phyloP scores from a whole-genome alignment of 1,284 basidiomycete species.

The Termitomyces sp. region DNA sequence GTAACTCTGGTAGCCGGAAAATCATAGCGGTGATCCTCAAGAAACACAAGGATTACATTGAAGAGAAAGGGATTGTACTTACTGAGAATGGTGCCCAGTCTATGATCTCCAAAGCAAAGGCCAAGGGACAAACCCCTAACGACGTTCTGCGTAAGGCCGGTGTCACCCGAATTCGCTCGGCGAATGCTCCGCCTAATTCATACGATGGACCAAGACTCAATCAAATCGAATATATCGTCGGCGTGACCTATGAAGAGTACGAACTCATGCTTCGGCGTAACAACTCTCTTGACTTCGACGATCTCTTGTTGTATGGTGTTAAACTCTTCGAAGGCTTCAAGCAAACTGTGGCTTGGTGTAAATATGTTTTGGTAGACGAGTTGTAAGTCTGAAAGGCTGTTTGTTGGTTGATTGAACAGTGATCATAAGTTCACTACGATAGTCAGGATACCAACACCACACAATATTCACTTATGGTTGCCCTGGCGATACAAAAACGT shows the following conservation, averaged over 20 bases:
- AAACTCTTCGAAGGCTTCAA: slow-evolving; percentile 60
- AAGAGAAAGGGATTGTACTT: slow-evolving; percentile 46
- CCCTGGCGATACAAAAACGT: slow-evolving; percentile 56
- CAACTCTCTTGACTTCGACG: slow-evolving; percentile 88
- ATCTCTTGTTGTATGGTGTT: slow-evolving; percentile 77
- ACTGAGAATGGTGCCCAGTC: slow-evolving; percentile 59
- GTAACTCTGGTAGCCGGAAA: slow-evolving; percentile 54
- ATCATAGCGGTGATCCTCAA: slow-evolving; percentile 63
- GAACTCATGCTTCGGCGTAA: slow-evolving; percentile 55
- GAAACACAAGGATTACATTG: slow-evolving; percentile 45
- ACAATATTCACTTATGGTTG: slow-evolving; percentile 81
- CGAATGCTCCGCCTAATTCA: slow-evolving; percentile 4
- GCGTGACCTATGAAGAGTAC: slow-evolving; percentile 66
- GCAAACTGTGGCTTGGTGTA: slow-evolving; percentile 57
- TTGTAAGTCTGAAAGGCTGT: slow-evolving; percentile 48
- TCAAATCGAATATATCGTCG: slow-evolving; percentile 38
- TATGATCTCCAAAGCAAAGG: slow-evolving; percentile 79
- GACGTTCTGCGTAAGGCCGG: slow-evolving; percentile 32
- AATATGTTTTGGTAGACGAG: slow-evolving; percentile 86
- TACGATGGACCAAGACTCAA: slow-evolving; percentile 11
- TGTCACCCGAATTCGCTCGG: slow-evolving; percentile 7
- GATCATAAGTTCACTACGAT: neutral
- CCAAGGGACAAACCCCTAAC: slow-evolving; percentile 58
- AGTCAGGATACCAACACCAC: slow-evolving; percentile 87
- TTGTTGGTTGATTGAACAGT: neutral